Evolutionary conservation across 2,329 filamentous ascomycete species (phyloP), one percentile per base, ranked within the genome.

Genomic region (Colletotrichum sp.): DNA sequence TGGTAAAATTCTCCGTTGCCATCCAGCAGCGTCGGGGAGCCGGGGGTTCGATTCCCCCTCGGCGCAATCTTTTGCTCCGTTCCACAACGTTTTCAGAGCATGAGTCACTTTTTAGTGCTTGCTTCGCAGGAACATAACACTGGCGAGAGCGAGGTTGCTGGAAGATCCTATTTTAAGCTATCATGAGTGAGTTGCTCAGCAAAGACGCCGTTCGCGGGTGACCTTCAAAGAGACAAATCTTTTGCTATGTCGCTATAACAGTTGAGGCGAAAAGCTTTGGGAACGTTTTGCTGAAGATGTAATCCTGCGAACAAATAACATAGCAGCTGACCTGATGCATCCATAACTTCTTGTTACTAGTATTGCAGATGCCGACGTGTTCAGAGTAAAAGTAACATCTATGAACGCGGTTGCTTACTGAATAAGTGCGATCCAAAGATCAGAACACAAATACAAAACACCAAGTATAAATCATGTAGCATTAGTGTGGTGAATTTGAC

Each of bases 1-100:
- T 76, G 74, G 73, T 76, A 76, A 76, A 76, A 76, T 76, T 76
- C 73, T 76, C 73, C 73, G 73, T 76, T 76, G 73, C 70, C 73
- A 76, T 27, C 3, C 5, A 73, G 73, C 73, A 76, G 70, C 70
- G 70, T 76, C 73, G 73, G 73, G 73, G 70, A 76, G 73, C 73
- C 73, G 73, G 73, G 69, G 73, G 73, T 76, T 76, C 73, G 73
- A 76, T 76, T 76, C 73, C 73, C 73, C 73, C 73, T 76, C 73
- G 73, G 71, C 73, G 73, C 73, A 76, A 1, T 8, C 8, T 64
- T 65, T 75, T 75, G 36, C 11, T 55, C 5, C 22, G 22, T 57
- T 15, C 4, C 6, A 15, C 12, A 16, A 8, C 15, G 52, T 55
- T 7, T 13, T 25, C 8, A 19, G 16, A 19, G 8, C 8, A 19